Conservation (phyloP, 192 early-diverging fungal species). For the Irineochytrium annulatum region DNA sequence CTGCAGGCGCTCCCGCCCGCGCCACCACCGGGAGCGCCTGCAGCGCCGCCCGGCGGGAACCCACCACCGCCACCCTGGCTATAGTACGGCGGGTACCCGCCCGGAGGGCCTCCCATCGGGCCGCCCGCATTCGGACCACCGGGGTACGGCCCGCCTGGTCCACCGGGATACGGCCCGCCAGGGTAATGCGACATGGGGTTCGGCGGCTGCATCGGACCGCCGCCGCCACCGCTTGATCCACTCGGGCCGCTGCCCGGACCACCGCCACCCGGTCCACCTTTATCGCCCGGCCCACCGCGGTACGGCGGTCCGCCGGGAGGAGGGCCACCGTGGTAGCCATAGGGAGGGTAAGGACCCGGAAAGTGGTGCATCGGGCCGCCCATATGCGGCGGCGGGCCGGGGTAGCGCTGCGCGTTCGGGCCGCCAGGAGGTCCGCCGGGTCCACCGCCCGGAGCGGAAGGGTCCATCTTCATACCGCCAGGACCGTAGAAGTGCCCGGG, state of each 20-base stretch:
- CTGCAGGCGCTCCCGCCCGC: too few relatives aligned
- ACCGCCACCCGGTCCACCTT: conserved; percentile 2
- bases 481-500: neutral
- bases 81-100: neutral
- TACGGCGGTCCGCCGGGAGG: neutral
- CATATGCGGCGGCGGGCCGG: neutral
- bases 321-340: conserved; percentile 12
- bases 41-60: neutral
- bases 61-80: neutral
- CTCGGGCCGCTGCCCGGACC: neutral
- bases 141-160: conserved; percentile 4
- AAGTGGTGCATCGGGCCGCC: neutral
- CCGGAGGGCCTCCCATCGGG: neutral
- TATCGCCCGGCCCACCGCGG: neutral
- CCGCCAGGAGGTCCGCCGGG: neutral
- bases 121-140: neutral
- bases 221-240: neutral
- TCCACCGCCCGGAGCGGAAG: neutral
- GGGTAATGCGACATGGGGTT: neutral
- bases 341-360: conserved; percentile 20
- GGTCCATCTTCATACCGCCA: neutral
- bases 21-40: too few relatives aligned
- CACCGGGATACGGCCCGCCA: conserved; percentile 1
- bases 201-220: neutral
- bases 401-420: neutral